Evolutionary conservation across 2,329 filamentous ascomycete genomes (phyloP).

Genomic region (Fusarium sp.): DNA sequence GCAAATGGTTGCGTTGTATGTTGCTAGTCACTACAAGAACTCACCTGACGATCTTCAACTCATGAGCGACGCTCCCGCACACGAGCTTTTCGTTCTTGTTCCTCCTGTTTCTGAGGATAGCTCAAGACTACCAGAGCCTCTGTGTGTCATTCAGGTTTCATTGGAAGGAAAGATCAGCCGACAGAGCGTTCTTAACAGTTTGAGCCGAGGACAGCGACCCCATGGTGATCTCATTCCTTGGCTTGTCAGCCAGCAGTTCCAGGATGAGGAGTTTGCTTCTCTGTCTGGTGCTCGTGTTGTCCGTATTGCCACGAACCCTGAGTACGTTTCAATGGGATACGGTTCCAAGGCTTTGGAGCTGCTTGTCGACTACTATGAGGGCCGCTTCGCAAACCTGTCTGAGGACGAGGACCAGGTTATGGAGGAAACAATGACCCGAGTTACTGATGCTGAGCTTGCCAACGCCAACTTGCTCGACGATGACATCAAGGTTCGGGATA

Average conservation of each 20-base stretch:
- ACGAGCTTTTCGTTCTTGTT: constrained; percentile 95
- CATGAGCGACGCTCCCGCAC: constrained; percentile 97
- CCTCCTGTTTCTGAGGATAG: constrained; percentile 84
- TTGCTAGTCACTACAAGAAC: constrained; percentile 98
- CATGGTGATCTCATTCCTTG: constrained; percentile 96
- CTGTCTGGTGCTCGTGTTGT: constrained; percentile 93
- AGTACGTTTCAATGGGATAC: constrained; percentile 93
- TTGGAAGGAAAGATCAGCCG: constrained; percentile 95
- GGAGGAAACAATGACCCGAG: constrained; percentile 77
- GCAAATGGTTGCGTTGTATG: constrained; percentile 97
- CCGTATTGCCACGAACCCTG: constrained; percentile 94
- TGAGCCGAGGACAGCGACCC: constrained; percentile 89
- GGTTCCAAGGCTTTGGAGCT: constrained; percentile 89
- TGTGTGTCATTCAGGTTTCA: constrained; percentile 94
- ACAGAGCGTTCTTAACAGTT: constrained; percentile 88
- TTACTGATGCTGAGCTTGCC: constrained; percentile 85
- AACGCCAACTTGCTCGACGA: constrained; percentile 83
- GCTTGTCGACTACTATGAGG: constrained; percentile 92
- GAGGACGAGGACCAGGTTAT: constrained; percentile 71
- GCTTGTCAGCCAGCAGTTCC: constrained; percentile 97
- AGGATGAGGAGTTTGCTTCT: constrained; percentile 95
- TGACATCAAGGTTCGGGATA: constrained; percentile 90
- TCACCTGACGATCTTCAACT: constrained; percentile 97
- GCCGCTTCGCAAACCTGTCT: constrained; percentile 86
- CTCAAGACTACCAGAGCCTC: constrained; percentile 86